A percentile compares a stretch with the other conserved stretches of the same genome.
Conservation (phyloP, 768 basidiomycete species). For the Mycena vitilis region DNA sequence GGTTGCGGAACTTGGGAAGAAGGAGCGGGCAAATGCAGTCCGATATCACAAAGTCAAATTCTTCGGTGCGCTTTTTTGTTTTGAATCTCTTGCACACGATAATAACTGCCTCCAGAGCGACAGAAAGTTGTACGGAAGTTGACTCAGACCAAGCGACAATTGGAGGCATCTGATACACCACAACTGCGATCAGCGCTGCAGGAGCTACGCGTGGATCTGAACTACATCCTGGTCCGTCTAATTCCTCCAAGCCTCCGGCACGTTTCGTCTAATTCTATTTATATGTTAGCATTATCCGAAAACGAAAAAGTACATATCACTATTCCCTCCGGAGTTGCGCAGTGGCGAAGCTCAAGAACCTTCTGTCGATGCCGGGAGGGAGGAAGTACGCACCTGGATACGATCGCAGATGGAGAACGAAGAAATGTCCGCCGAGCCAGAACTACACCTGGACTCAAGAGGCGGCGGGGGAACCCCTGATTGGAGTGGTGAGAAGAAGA, state of each 20-base stretch:
- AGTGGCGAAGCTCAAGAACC: constrained; percentile 45
- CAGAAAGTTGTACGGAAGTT: constrained; percentile 88
- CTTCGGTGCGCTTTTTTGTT: constrained; percentile 72
- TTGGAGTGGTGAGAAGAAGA: constrained; percentile 26
- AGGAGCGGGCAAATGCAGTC: constrained; percentile 78
- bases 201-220: constrained; percentile 85
- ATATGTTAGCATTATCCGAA: constrained; percentile 80
- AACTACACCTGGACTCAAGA: constrained; percentile 50
- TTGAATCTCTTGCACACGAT: neutral
- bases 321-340: constrained; percentile 81
- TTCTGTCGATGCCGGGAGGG: constrained; percentile 62
- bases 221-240: constrained; percentile 81
- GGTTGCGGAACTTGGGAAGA: constrained; percentile 68
- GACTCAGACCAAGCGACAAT: constrained; percentile 69
- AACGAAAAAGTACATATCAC: constrained; percentile 87
- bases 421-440: constrained; percentile 70
- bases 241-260: neutral
- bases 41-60: constrained; percentile 95
- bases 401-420: constrained; percentile 69
- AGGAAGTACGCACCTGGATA: constrained; percentile 71
- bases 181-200: constrained; percentile 61
- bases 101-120: constrained; percentile 66
- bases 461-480: constrained; percentile 13
- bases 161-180: constrained; percentile 51
- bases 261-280: constrained; percentile 4